phyloP scores from a whole-genome alignment of 2,329 filamentous ascomycete genomes.

The Aspergillus aculeatinus region DNA sequence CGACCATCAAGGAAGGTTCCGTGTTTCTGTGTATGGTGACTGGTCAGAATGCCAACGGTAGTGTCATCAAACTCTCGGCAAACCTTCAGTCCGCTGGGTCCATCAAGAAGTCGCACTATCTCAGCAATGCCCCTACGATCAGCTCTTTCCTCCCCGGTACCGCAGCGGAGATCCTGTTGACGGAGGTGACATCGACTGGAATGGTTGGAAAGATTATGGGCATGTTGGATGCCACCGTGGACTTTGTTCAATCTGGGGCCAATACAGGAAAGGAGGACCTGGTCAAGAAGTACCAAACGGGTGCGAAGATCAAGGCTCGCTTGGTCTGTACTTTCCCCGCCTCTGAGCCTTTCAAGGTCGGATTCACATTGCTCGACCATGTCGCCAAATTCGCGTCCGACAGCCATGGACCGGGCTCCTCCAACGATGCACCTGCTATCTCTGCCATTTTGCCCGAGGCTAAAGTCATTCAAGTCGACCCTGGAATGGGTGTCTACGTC shows the following conservation, averaged over 20 bases:
- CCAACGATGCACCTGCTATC: conserved; percentile 46
- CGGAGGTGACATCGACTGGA: conserved; percentile 71
- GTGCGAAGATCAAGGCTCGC: conserved; percentile 79
- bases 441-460: conserved; percentile 76
- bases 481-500: conserved; percentile 77
- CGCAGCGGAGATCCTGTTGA: conserved; percentile 79
- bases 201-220: conserved; percentile 89
- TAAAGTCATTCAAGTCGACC: conserved; percentile 75
- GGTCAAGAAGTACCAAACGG: conserved; percentile 75
- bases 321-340: conserved; percentile 84
- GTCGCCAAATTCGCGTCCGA: conserved; percentile 61
- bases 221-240: conserved; percentile 83
- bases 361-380: conserved; percentile 85
- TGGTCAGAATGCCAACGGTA: conserved; percentile 71
- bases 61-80: conserved; percentile 82
- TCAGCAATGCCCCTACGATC: conserved; percentile 79
- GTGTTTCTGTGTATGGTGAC: conserved; percentile 82
- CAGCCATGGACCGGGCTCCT: conserved; percentile 36
- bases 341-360: conserved; percentile 76
- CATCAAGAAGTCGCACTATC: conserved; percentile 61
- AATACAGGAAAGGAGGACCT: conserved; percentile 69
- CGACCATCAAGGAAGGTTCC: conserved; percentile 74
- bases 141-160: conserved; percentile 89
- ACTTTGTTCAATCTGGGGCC: conserved; percentile 82
- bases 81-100: conserved; percentile 69